Percentiles rank a stretch among this genome's conserved stretches.
Evolutionary conservation across 345 rosid species (phyloP).

Genomic region (Euphorbia lathyris): DNA sequence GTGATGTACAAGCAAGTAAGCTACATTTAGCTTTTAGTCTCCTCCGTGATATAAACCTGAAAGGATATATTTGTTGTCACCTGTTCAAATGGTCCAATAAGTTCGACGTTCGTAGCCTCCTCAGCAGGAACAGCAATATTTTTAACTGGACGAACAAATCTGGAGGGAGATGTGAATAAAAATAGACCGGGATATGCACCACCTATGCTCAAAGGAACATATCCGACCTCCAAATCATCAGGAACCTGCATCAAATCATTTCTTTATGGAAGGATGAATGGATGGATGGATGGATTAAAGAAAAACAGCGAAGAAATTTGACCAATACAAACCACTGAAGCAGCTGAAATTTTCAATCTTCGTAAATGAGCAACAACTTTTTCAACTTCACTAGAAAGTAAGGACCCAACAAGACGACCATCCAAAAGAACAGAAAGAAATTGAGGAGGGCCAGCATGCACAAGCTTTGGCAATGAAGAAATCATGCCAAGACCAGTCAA

Average conservation of each 20-base stretch:
- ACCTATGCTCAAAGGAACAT: constrained; percentile 84
- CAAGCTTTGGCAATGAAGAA: constrained; percentile 75
- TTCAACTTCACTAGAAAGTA: constrained; percentile 52
- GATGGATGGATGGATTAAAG: neutral
- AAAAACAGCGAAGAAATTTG: constrained; percentile 2
- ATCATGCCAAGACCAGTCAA: constrained; percentile 78
- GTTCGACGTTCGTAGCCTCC: constrained; percentile 50
- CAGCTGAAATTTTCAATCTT: constrained; percentile 71
- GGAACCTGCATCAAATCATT: constrained; percentile 62
- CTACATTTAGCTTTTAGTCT: constrained; percentile 2
- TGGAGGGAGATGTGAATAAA: constrained; percentile 77
- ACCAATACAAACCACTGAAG: constrained; percentile 58
- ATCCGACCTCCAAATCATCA: constrained; percentile 91
- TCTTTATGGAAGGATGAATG: constrained; percentile 4
- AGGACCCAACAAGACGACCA: constrained; percentile 79
- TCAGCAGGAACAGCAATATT: constrained; percentile 49
- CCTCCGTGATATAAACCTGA: neutral
- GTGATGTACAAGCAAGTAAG: constrained; percentile 14
- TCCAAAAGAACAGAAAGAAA: constrained; percentile 79
- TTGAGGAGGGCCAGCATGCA: constrained; percentile 79
- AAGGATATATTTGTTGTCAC: constrained; percentile 29
- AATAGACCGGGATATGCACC: constrained; percentile 92
- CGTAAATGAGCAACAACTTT: constrained; percentile 72
- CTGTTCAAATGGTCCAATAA: constrained; percentile 98
- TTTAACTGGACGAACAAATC: constrained; percentile 85